Percentiles rank a stretch among this genome's conserved stretches.
These are phyloP conservation scores for Ilex asprella DNA, from an alignment of 257 asterid genomes.

Conservation along the genomic window DNA sequence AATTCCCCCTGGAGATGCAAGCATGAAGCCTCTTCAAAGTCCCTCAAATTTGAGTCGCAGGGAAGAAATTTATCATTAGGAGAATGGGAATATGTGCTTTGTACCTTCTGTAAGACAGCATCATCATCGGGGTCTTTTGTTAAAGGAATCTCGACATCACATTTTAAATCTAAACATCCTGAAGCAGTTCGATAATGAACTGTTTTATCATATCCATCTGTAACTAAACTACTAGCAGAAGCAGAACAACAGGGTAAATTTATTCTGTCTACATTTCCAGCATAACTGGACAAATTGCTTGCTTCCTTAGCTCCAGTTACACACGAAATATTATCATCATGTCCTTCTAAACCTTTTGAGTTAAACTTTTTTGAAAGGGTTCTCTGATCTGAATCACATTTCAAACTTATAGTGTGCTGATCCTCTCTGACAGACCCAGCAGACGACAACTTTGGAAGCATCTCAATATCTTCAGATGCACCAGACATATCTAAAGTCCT, in stretches of 20 bases:
- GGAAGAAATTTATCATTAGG: conserved; percentile 18
- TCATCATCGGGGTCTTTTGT: conserved; percentile 22
- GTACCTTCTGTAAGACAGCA: conserved; percentile 23
- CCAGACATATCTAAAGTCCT: conserved; percentile 46
- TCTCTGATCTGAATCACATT: neutral
- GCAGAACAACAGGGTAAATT: conserved; percentile 17
- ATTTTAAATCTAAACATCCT: conserved; percentile 23
- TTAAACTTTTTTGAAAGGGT: neutral
- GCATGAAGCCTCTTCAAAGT: conserved; percentile 23
- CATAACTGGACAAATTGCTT: conserved; percentile 10
- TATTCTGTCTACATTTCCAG: conserved; percentile 12
- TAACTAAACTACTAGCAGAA: conserved; percentile 1
- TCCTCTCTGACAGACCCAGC: neutral
- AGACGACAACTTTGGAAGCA: conserved; percentile 27
- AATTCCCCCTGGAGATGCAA: conserved; percentile 17
- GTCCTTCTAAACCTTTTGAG: conserved; percentile 39
- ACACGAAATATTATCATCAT: conserved; percentile 54
- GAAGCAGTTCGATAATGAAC: conserved; percentile 13
- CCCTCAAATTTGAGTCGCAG: conserved; percentile 15
- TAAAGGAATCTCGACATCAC: conserved; percentile 18
- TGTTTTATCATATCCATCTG: neutral
- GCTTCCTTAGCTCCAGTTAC: conserved; percentile 36
- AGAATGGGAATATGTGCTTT: conserved; percentile 20
- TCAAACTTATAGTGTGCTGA: neutral
- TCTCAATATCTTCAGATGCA: conserved; percentile 33